Evolutionary conservation across 495 filamentous ascomycete genomes (phyloP).

Genomic region (Aspergillus kassunensis): DNA sequence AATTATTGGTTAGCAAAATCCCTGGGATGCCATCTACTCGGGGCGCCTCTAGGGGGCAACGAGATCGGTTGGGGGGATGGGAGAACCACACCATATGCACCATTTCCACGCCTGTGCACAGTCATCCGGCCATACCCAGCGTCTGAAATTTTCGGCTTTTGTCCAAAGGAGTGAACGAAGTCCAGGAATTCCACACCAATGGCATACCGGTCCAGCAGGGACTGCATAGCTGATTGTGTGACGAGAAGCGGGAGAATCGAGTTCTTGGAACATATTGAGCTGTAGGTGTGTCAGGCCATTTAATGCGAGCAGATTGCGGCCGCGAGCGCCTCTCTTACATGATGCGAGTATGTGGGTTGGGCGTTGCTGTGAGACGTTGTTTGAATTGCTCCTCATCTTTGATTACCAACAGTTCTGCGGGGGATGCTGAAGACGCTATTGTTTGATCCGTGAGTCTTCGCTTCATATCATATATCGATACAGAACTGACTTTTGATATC

Average conservation of each 20-base stretch:
- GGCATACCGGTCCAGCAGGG: background rate
- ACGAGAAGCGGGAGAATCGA: background rate
- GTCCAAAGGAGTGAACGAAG: background rate
- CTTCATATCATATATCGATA: too few species aligned
- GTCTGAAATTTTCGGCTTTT: background rate
- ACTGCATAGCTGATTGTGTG: background rate
- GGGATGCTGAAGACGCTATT: too few species aligned
- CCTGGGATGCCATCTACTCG: too few species aligned
- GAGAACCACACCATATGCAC: background rate
- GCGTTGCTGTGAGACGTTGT: background rate
- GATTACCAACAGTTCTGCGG: too few species aligned
- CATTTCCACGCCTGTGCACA: background rate
- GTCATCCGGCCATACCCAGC: background rate
- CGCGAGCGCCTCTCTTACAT: too few species aligned
- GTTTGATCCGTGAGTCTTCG: too few species aligned
- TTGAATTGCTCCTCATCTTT: background rate
- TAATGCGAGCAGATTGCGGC: too few species aligned
- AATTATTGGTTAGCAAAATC: background rate
- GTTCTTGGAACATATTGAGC: background rate
- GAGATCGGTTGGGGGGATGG: background rate
- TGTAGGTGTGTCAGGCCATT: background rate
- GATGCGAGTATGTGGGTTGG: background rate
- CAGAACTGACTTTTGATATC: too few species aligned
- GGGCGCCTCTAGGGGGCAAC: too few species aligned
- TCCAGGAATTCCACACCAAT: background rate